phyloP scores from a whole-genome alignment of 2,329 filamentous ascomycete genomes.

The Ophiocordyceps unilateralis region DNA sequence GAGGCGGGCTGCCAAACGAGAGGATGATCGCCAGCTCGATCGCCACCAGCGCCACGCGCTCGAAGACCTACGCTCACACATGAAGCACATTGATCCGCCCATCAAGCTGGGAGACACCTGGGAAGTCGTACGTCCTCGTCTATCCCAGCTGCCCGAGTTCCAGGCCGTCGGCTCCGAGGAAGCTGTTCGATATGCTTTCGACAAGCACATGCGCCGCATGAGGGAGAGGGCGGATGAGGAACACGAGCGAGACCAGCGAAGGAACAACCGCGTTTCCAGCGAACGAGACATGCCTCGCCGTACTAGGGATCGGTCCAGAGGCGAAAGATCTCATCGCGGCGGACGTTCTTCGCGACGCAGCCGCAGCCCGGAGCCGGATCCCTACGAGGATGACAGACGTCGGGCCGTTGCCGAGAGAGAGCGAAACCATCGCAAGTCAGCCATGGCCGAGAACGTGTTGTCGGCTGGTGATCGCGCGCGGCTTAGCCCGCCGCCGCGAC shows the following conservation, averaged over 20 bases:
- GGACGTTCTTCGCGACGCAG: slow-evolving; percentile 46
- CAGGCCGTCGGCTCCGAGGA: slow-evolving; percentile 70
- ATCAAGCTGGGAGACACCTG: slow-evolving; percentile 65
- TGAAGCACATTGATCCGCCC: slow-evolving; percentile 83
- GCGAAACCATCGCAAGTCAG: slow-evolving; percentile 73
- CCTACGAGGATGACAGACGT: slow-evolving; percentile 87
- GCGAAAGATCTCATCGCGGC: slow-evolving; percentile 46
- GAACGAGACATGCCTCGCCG: slow-evolving; percentile 42
- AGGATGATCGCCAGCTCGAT: slow-evolving; percentile 74
- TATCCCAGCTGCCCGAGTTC: slow-evolving; percentile 73
- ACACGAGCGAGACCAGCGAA: slow-evolving; percentile 44
- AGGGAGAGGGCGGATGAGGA: slow-evolving; percentile 85
- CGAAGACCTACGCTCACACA: slow-evolving; percentile 67
- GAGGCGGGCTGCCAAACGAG: slow-evolving; percentile 64
- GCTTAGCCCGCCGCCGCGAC: slow-evolving; percentile 22
- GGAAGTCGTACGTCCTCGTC: slow-evolving; percentile 66
- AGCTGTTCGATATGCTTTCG: slow-evolving; percentile 66
- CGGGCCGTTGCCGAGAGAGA: slow-evolving; percentile 90
- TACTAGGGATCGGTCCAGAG: slow-evolving; percentile 38
- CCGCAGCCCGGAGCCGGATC: slow-evolving; percentile 79
- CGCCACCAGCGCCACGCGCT: slow-evolving; percentile 71
- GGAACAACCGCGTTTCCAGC: slow-evolving; percentile 35
- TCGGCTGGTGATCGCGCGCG: slow-evolving; percentile 33
- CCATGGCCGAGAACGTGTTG: slow-evolving; percentile 46
- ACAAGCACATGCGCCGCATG: slow-evolving; percentile 80